phyloP scores from a whole-genome alignment of 495 filamentous ascomycete species.

The Cetradonia linearis region DNA sequence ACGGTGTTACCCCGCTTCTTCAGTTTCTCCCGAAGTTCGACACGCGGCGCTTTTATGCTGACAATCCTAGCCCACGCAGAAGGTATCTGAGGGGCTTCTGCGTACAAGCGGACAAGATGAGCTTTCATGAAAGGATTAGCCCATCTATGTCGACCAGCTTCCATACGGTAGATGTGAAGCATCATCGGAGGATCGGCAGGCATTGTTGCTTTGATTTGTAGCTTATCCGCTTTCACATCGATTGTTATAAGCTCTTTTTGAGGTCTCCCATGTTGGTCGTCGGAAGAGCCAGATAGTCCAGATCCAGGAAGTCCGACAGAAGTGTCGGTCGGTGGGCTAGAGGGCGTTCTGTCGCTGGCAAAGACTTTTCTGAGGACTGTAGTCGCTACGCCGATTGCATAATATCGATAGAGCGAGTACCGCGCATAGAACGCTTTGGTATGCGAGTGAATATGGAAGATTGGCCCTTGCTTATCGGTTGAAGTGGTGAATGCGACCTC shows the following conservation, averaged over 20 bases:
- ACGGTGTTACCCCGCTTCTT: slow-evolving; percentile 51
- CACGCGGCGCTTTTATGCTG: slow-evolving; percentile 66
- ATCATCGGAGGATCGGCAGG: slow-evolving; percentile 81
- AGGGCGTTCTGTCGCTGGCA: slow-evolving; percentile 35
- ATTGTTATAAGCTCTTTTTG: slow-evolving; percentile 59
- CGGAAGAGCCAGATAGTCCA: background rate
- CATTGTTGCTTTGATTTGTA: slow-evolving; percentile 83
- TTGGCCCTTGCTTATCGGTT: slow-evolving; percentile 72
- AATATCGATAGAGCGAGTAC: slow-evolving; percentile 91
- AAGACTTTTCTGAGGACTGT: slow-evolving; percentile 70
- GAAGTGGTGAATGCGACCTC: slow-evolving; percentile 77
- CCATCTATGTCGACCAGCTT: slow-evolving; percentile 78
- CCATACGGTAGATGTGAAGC: slow-evolving; percentile 72
- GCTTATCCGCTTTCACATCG: slow-evolving; percentile 64
- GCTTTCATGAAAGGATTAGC: slow-evolving; percentile 65
- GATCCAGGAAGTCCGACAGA: background rate
- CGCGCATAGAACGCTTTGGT: slow-evolving; percentile 69
- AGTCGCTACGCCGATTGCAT: slow-evolving; percentile 72
- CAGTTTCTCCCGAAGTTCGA: slow-evolving; percentile 68
- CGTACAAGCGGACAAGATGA: slow-evolving; percentile 71
- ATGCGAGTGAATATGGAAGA: slow-evolving; percentile 77
- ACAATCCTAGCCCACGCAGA: slow-evolving; percentile 75
- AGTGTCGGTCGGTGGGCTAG: background rate
- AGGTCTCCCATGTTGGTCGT: background rate
- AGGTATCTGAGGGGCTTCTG: slow-evolving; percentile 70